Evolutionary conservation across 2,329 filamentous ascomycete species (phyloP).

Genomic region (Didymella keratinophila): DNA sequence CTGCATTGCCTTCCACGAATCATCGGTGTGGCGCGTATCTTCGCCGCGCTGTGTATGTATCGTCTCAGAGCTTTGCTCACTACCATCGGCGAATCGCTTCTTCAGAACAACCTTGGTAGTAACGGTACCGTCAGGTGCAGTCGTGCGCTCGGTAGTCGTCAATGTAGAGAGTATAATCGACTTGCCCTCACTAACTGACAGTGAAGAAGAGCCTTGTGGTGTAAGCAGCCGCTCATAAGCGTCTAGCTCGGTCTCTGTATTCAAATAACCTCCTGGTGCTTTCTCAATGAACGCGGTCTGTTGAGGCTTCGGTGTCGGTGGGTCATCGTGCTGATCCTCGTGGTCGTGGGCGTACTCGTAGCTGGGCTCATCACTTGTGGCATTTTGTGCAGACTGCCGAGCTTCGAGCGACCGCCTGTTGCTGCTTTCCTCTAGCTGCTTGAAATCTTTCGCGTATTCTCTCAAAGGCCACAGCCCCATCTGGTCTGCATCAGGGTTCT

Average conservation of each 20-base stretch:
- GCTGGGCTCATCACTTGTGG: conserved; percentile 38
- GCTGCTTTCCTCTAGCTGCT: conserved; percentile 11
- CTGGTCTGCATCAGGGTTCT: conserved; percentile 26
- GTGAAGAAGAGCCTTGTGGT: conserved; percentile 25
- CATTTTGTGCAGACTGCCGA: background rate
- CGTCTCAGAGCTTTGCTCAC: conserved; percentile 66
- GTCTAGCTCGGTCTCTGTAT: conserved; percentile 58
- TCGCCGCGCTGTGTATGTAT: conserved; percentile 54
- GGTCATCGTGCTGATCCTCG: conserved; percentile 46
- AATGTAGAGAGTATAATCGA: conserved; percentile 61
- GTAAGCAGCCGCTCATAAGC: conserved; percentile 60
- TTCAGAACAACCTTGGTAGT: conserved; percentile 66
- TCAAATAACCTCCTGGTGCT: background rate
- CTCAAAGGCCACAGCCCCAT: conserved; percentile 12
- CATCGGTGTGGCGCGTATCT: conserved; percentile 12
- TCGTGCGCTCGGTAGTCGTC: conserved; percentile 64
- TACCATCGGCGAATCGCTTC: conserved; percentile 66
- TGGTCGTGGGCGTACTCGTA: conserved; percentile 47
- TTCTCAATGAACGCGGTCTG: conserved; percentile 19
- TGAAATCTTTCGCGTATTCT: conserved; percentile 10
- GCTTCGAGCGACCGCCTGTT: background rate
- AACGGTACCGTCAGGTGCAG: conserved; percentile 64
- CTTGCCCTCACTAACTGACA: conserved; percentile 8
- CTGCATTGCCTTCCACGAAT: conserved; percentile 25
- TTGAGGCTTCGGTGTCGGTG: conserved; percentile 37